A percentile compares a stretch with the other conserved stretches of the same genome.
These are phyloP conservation scores for Cyclotella choctawhatcheeana DNA, from an alignment of 108 stramenopile genomes.

Conservation along the genomic window DNA sequence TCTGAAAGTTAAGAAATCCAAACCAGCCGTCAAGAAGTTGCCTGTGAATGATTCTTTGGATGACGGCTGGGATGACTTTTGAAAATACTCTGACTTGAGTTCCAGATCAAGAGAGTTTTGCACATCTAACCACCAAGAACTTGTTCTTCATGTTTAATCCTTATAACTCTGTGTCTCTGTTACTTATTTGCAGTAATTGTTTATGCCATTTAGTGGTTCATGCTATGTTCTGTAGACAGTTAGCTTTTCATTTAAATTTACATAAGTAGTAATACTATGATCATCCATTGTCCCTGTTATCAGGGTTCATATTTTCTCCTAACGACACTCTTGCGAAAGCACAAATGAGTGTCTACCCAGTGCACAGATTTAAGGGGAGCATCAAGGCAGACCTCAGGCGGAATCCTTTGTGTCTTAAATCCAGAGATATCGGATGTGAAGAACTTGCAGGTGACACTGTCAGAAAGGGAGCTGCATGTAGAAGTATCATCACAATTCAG, in stretches of 20 bases:
- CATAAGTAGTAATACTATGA: background rate
- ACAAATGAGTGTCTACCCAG: background rate
- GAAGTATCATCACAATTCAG: no score
- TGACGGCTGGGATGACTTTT: slow-evolving; percentile 92
- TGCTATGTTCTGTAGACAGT: no score
- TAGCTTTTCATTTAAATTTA: background rate
- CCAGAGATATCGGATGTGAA: background rate
- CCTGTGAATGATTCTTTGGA: slow-evolving; percentile 52
- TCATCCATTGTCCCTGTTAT: background rate
- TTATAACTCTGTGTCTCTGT: no score
- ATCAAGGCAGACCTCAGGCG: background rate
- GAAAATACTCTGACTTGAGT: slow-evolving; percentile 15
- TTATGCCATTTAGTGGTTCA: no score
- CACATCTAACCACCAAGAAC: background rate
- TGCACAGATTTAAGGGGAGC: background rate
- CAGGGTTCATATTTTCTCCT: background rate
- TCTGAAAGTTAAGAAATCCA: slow-evolving; percentile 42
- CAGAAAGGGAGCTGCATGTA: background rate
- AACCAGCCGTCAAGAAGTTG: slow-evolving; percentile 61
- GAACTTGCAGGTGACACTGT: background rate
- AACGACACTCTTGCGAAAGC: background rate
- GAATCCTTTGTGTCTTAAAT: background rate
- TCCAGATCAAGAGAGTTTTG: background rate
- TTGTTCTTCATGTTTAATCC: no score
- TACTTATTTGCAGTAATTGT: no score